Conservation (phyloP, 148 eudicot species). For the Nepenthes mirabilis region DNA sequence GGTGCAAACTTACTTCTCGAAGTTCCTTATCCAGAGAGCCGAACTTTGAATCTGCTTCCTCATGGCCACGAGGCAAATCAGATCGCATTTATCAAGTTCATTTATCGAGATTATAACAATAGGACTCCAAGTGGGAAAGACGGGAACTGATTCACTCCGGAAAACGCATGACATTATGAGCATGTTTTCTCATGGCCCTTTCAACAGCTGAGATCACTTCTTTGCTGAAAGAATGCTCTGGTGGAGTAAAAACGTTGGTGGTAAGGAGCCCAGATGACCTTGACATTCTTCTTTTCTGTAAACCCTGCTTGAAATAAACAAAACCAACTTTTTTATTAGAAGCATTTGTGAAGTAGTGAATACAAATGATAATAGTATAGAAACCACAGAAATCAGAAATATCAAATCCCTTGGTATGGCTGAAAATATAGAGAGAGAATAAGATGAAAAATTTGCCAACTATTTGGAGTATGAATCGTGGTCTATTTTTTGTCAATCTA, state of each 20-base stretch:
- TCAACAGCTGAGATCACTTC: constrained; percentile 72
- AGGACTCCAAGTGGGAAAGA: constrained; percentile 80
- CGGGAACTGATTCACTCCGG: constrained; percentile 97
- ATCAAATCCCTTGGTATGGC: too few relatives aligned
- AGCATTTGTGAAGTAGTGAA: neutral
- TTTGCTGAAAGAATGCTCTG: constrained; percentile 61
- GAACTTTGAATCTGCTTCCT: constrained; percentile 73
- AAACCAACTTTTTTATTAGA: neutral
- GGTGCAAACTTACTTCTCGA: constrained; percentile 55
- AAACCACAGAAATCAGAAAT: too few relatives aligned
- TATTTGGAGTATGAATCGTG: too few relatives aligned
- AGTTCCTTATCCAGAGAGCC: constrained; percentile 85
- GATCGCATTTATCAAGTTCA: constrained; percentile 93
- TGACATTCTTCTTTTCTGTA: constrained; percentile 83
- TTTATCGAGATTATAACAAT: constrained; percentile 95
- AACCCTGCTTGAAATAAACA: constrained; percentile 45
- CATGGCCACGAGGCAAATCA: constrained; percentile 75
- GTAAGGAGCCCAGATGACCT: constrained; percentile 68
- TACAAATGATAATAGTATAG: neutral
- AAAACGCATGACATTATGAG: constrained; percentile 93
- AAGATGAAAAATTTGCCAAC: too few relatives aligned
- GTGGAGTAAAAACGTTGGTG: constrained; percentile 48
- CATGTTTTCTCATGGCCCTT: constrained; percentile 73
- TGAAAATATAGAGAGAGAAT: too few relatives aligned
- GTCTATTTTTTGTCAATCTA: too few relatives aligned